Base-by-base conservation (phyloP, 352 stramenopile genomes). In the Thraustochytrium sp. region DNA sequence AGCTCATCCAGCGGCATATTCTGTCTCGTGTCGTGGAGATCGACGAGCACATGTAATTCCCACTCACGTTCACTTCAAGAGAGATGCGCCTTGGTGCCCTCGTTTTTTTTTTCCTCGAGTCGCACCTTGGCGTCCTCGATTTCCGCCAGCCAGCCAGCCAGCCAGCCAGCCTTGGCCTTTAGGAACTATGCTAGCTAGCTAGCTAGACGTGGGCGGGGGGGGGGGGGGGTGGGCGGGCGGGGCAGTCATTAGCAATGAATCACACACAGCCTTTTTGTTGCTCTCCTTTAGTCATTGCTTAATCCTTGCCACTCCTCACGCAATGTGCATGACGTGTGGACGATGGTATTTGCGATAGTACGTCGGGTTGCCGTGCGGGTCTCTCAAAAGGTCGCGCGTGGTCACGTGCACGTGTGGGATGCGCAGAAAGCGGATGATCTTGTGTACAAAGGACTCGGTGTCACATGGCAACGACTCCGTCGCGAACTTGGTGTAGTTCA, bases 41-140 rank as follows among this genome's bases (percentile, higher is more conserved):
- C 40, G 59, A 72, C 34, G 59, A 72, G 40, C 59, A 55, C 23
- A 72, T 72, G 29, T 72, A 59, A n/a, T n/a, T n/a, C n/a, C n/a
- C n/a, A n/a, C n/a, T n/a, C n/a, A n/a, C n/a, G n/a, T n/a, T n/a
- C n/a, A n/a, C n/a, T n/a, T n/a, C n/a, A n/a, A n/a, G n/a, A n/a
- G n/a, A n/a, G n/a, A n/a, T n/a, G n/a, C n/a, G n/a, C n/a, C n/a
- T n/a, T n/a, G n/a, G n/a, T n/a, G n/a, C n/a, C n/a, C n/a, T n/a
- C n/a, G n/a, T n/a, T n/a, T n/a, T n/a, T n/a, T n/a, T n/a, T n/a
- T n/a, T n/a, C n/a, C n/a, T n/a, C n/a, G n/a, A n/a, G n/a, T n/a
- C n/a, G n/a, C n/a, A n/a, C n/a, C n/a, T n/a, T n/a, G n/a, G n/a
- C n/a, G n/a, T n/a, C n/a, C n/a, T n/a, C n/a, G n/a, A n/a, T n/a